phyloP scores from a whole-genome alignment of 2,329 filamentous ascomycete species.

The Aschersonia sp. region DNA sequence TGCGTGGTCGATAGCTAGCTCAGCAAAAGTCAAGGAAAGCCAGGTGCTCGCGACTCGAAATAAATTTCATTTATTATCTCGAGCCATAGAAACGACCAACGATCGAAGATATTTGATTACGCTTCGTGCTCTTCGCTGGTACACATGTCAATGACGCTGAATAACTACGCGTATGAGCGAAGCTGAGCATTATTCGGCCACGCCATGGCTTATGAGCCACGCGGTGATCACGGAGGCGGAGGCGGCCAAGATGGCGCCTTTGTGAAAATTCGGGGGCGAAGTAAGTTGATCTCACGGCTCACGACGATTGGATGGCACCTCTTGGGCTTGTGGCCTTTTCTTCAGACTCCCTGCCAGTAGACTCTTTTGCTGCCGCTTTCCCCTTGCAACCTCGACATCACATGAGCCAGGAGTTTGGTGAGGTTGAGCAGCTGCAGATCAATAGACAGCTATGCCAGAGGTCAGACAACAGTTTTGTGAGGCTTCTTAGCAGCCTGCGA shows the following conservation, averaged over 20 bases:
- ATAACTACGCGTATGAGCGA: conserved; percentile 1
- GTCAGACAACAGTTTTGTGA: too few species aligned
- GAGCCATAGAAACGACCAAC: too few species aligned
- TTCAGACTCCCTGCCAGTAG: too few species aligned
- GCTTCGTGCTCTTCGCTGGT: too few species aligned
- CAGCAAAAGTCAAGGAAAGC: neutral
- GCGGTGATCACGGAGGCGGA: conserved; percentile 29
- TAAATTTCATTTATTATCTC: too few species aligned
- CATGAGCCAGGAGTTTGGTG: neutral
- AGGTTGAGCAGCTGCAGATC: neutral
- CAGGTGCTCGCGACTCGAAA: neutral
- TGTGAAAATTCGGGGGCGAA: conserved; percentile 34
- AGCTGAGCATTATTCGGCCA: neutral
- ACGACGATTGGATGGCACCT: too few species aligned
- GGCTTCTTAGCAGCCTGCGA: too few species aligned
- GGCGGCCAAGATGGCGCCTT: conserved; percentile 28
- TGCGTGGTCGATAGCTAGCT: too few species aligned
- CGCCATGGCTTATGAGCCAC: conserved; percentile 39
- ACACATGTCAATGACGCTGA: too few species aligned
- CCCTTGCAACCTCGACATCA: neutral
- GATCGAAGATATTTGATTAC: too few species aligned
- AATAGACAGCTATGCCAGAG: neutral
- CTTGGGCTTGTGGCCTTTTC: too few species aligned
- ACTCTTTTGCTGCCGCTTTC: neutral
- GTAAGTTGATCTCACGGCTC: conserved; percentile 22